Evolutionary conservation across 306 rosid species (phyloP).

Genomic region (Quercus glauca): DNA sequence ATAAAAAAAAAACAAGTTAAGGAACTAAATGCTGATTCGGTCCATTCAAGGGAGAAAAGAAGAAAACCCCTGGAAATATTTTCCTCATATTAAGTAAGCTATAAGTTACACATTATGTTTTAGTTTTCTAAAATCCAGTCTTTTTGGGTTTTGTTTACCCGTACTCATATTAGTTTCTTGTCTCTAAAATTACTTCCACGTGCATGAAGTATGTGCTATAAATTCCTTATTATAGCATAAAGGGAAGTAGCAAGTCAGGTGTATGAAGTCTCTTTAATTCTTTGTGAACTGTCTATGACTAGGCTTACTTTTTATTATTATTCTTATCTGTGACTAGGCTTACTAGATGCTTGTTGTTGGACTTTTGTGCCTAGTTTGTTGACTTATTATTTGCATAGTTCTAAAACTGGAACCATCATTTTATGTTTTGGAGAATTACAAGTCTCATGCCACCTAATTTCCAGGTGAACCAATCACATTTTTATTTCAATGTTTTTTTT

Average conservation of each 20-base stretch:
- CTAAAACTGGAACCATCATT: not conserved
- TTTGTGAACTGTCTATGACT: not conserved
- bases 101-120: too few species aligned
- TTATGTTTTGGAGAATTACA: not conserved
- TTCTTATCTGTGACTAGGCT: not conserved
- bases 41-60: not conserved
- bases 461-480: not conserved
- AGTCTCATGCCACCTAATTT: not conserved
- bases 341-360: not conserved
- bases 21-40: not conserved
- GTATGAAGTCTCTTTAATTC: not conserved
- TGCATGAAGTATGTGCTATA: not conserved
- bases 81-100: too few species aligned
- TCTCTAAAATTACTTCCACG: too few species aligned
- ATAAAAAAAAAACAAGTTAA: not conserved
- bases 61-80: too few species aligned
- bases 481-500: not conserved
- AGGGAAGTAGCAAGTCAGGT: not conserved
- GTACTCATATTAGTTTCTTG: too few species aligned
- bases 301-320: too few species aligned
- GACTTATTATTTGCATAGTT: not conserved
- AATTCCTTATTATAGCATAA: not conserved
- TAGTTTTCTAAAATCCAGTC: too few species aligned
- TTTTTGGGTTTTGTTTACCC: too few species aligned
- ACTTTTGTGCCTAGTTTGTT: not conserved